phyloP scores from a whole-genome alignment of 768 basidiomycete species.

The Vishniacozyma victoriae region DNA sequence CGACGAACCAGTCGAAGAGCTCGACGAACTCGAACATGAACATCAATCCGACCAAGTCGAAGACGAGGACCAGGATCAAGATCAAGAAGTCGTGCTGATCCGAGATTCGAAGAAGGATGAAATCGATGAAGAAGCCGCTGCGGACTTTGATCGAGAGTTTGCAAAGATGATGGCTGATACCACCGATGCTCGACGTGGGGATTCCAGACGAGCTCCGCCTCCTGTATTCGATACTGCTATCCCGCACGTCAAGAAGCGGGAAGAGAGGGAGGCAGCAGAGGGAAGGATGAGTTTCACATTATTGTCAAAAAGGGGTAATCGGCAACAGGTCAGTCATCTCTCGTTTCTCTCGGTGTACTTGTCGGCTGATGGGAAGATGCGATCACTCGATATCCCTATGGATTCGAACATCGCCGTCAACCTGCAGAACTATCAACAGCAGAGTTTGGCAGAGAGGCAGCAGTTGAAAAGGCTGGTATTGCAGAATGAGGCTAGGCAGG shows the following conservation, averaged over 20 bases:
- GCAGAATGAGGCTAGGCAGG: slow-evolving; percentile 47
- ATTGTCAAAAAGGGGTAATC: slow-evolving; percentile 86
- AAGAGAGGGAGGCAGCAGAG: slow-evolving; percentile 10
- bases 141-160: slow-evolving; percentile 89
- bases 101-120: slow-evolving; percentile 62
- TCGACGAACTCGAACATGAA: slow-evolving; percentile 54
- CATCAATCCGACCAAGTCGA: neutral
- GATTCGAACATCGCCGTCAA: slow-evolving; percentile 83
- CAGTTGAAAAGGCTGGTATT: slow-evolving; percentile 82
- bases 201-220: slow-evolving; percentile 70
- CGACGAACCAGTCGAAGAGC: slow-evolving; percentile 47
- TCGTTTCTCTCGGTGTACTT: slow-evolving; percentile 2
- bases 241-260: slow-evolving; percentile 56
- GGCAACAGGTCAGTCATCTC: slow-evolving; percentile 63
- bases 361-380: slow-evolving; percentile 54
- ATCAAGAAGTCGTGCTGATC: slow-evolving; percentile 60
- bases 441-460: slow-evolving; percentile 93
- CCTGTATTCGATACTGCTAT: slow-evolving; percentile 86
- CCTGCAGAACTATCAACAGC: slow-evolving; percentile 81
- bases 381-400: slow-evolving; percentile 82
- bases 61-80: slow-evolving; percentile 61
- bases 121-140: slow-evolving; percentile 80
- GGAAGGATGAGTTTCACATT: slow-evolving; percentile 84
- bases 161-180: slow-evolving; percentile 90
- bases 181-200: slow-evolving; percentile 78